Evolutionary conservation across 1,284 basidiomycete genomes (phyloP), one percentile per base, ranked within the genome.

Genomic region (Trichosporon sp.): DNA sequence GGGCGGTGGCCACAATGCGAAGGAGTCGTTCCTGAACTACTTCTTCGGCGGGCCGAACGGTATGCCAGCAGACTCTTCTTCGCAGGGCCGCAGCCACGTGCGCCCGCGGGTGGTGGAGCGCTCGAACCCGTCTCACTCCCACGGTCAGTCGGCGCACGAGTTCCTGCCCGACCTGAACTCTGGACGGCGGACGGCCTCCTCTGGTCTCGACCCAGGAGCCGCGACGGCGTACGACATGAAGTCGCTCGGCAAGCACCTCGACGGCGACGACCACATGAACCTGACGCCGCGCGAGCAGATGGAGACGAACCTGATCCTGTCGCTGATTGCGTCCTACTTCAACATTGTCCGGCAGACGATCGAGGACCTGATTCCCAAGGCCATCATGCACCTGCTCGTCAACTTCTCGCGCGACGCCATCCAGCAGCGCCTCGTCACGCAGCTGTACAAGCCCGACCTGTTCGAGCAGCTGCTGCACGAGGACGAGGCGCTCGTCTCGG

Each of bases 171-270:
- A 81, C 71, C 69, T 81, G 11, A 76, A 74, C 5, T 73, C 71
- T 19, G 69, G 74, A 14, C 67, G 77, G 62, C 61, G 75, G 36
- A 68, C 67, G 11, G 73, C 68, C n/a, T 54, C 49, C 16, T 54
- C 49, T 16, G 56, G 71, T 52, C 60, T 70, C 62, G 81, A 71
- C 59, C 66, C 74, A 58, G 62, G 73, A 85, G 89, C 84, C 75
- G 90, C 86, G 71, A 90, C 94, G 57, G 94, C 92, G 37, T 98
- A 88, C 79, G 95, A 99, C 79, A 99, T 99, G 96, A 97, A 95
- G 85, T 95, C 92, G 75, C 83, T 99, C 58, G 93, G 95, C 65
- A 95, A 90, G 82, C 95, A 99, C 74, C 90, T 95, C 66, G 92
- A 95, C 80, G 81, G 85, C 5, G 89, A 90, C 56, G 76, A 68